A percentile compares a stretch with the other conserved stretches of the same genome.
These are phyloP conservation scores for Globisporangium cylindrosporum DNA, from an alignment of 352 stramenopile genomes.

Conservation along the genomic window DNA sequence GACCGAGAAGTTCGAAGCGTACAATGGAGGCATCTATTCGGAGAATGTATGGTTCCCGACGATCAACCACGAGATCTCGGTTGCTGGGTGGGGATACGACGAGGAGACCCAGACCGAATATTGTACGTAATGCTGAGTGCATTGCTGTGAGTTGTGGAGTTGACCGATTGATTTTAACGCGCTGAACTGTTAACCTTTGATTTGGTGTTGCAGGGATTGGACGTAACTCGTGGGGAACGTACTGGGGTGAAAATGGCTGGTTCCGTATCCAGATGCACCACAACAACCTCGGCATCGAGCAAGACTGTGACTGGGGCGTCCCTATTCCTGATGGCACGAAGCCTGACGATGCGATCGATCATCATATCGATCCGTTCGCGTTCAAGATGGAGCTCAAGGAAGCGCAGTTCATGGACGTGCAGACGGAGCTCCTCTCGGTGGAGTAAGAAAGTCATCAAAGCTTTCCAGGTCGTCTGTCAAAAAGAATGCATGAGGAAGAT, in stretches of 20 bases:
- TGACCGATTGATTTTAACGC: background rate
- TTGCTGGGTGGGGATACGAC: constrained; percentile 86
- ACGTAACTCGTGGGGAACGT: constrained; percentile 90
- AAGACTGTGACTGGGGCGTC: constrained; percentile 88
- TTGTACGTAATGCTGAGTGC: constrained; percentile 41
- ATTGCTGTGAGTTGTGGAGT: background rate
- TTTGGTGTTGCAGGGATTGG: constrained; percentile 60
- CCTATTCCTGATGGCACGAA: constrained; percentile 79
- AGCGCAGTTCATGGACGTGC: constrained; percentile 22
- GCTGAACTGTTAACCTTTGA: constrained; percentile 11
- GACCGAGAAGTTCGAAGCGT: constrained; percentile 83
- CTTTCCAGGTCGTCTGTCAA: background rate
- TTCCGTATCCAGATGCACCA: constrained; percentile 90
- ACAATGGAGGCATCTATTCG: constrained; percentile 80
- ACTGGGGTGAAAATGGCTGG: constrained; percentile 93
- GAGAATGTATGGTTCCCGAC: constrained; percentile 78
- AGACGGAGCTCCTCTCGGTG: constrained; percentile 31
- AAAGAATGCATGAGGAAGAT: background rate
- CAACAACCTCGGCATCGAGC: constrained; percentile 89
- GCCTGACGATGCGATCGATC: constrained; percentile 25
- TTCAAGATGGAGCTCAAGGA: constrained; percentile 17
- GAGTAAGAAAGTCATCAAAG: constrained; percentile 23
- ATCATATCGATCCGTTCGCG: background rate
- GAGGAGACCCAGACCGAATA: constrained; percentile 88
- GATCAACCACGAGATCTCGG: constrained; percentile 90